A percentile compares a stretch with the other conserved stretches of the same genome.
phyloP scores from a whole-genome alignment of 2,329 filamentous ascomycete species.

The Alternaria angustiovoidea region DNA sequence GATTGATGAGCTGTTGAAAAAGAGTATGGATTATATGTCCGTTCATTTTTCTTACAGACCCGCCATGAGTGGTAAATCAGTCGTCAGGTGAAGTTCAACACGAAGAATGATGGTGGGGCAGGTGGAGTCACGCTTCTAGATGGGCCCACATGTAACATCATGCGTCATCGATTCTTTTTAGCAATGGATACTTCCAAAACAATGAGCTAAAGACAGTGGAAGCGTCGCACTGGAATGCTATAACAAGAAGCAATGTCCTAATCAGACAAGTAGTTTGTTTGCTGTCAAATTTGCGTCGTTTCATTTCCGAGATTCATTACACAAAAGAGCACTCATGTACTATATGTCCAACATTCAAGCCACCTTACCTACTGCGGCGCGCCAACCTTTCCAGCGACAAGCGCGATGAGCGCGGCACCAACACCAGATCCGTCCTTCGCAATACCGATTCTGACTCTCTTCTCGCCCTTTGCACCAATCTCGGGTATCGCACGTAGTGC shows the following conservation, averaged over 20 bases:
- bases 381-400: conserved; percentile 73
- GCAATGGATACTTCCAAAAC: background rate
- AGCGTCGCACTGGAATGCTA: background rate
- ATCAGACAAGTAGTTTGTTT: background rate
- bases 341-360: background rate
- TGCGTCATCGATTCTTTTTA: conserved; percentile 1
- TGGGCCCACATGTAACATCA: background rate
- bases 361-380: conserved; percentile 22
- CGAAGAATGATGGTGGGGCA: background rate
- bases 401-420: conserved; percentile 92
- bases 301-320: background rate
- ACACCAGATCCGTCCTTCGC: conserved; percentile 96
- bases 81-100: background rate
- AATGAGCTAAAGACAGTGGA: background rate
- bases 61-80: too few relatives aligned
- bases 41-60: too few relatives aligned
- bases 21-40: too few relatives aligned
- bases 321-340: background rate
- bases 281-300: background rate
- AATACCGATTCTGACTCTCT: conserved; percentile 90
- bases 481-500: conserved; percentile 78
- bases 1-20: background rate
- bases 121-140: background rate
- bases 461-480: conserved; percentile 80
- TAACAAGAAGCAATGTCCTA: background rate